Evolutionary conservation across 192 early-diverging fungal species (phyloP).

Genomic region (Backusella mclennaniae): DNA sequence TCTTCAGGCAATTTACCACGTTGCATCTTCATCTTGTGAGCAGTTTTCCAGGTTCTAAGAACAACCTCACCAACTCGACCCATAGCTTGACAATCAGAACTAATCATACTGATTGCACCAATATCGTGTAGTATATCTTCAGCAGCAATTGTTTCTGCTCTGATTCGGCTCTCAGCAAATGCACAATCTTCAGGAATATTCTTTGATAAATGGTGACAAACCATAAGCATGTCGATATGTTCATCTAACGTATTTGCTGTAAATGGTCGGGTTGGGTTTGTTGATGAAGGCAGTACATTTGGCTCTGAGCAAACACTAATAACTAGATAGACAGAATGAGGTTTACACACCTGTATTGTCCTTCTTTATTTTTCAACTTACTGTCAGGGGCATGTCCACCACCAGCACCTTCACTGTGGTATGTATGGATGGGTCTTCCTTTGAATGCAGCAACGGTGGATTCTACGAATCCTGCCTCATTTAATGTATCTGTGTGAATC

Average conservation of each 20-base stretch:
- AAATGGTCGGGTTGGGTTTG: conserved; percentile 92
- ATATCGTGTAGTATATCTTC: conserved; percentile 93
- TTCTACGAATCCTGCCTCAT: conserved; percentile 96
- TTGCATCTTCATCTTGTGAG: conserved; percentile 88
- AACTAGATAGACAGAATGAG: conserved; percentile 21
- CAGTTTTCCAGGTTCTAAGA: conserved; percentile 89
- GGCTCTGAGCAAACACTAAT: conserved; percentile 70
- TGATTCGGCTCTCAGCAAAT: conserved; percentile 93
- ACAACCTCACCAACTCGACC: conserved; percentile 93
- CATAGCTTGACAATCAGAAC: conserved; percentile 93
- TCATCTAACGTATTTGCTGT: conserved; percentile 95
- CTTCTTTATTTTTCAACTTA: conserved; percentile 20
- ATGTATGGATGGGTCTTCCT: conserved; percentile 89
- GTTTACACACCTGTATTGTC: background rate
- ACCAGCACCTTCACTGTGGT: conserved; percentile 95
- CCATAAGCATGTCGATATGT: conserved; percentile 98
- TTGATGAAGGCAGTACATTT: conserved; percentile 90
- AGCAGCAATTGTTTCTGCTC: conserved; percentile 96
- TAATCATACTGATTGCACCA: conserved; percentile 92
- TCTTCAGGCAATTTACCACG: conserved; percentile 62
- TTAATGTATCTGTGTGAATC: conserved; percentile 96
- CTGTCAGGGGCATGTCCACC: conserved; percentile 90
- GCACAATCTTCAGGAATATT: conserved; percentile 93
- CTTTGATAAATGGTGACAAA: conserved; percentile 92
- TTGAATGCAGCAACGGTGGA: conserved; percentile 85